These are phyloP conservation scores for Trichoderma atroviride DNA, from an alignment of 2,329 filamentous ascomycete genomes.

Conservation along the genomic window DNA sequence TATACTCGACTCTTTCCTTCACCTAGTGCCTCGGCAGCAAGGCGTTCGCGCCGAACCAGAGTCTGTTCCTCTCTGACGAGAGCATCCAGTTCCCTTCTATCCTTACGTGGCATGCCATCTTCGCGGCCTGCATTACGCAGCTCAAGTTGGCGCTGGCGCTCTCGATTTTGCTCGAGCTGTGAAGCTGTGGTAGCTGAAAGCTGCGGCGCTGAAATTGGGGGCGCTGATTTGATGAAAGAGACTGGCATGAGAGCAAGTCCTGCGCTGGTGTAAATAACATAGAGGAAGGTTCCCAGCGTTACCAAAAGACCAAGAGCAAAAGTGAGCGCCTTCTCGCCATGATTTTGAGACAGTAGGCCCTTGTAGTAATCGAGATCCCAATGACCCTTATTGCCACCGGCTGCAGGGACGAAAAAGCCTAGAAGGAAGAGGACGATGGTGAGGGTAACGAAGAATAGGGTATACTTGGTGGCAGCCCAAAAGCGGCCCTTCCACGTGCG, in stretches of 20 bases:
- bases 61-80: conserved; percentile 90
- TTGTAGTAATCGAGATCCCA: conserved; percentile 92
- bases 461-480: conserved; percentile 88
- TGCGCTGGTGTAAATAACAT: conserved; percentile 84
- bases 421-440: conserved; percentile 83
- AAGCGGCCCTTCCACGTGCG: conserved; percentile 72
- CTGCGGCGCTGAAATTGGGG: conserved; percentile 79
- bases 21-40: conserved; percentile 80
- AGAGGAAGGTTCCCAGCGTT: conserved; percentile 81
- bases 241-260: conserved; percentile 88
- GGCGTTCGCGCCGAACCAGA: conserved; percentile 81
- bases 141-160: conserved; percentile 89
- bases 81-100: conserved; percentile 84
- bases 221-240: conserved; percentile 88
- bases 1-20: conserved; percentile 76
- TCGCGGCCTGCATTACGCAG: conserved; percentile 77
- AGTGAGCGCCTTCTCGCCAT: conserved; percentile 87
- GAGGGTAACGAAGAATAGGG: conserved; percentile 77
- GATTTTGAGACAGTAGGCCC: conserved; percentile 73
- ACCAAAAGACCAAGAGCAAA: conserved; percentile 89
- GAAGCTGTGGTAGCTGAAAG: conserved; percentile 76
- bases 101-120: conserved; percentile 77
- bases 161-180: conserved; percentile 83
- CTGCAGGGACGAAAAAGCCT: conserved; percentile 89
- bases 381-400: conserved; percentile 67